phyloP scores from a whole-genome alignment of 2,329 filamentous ascomycete genomes.

The Beauveria scarabaeidicola region DNA sequence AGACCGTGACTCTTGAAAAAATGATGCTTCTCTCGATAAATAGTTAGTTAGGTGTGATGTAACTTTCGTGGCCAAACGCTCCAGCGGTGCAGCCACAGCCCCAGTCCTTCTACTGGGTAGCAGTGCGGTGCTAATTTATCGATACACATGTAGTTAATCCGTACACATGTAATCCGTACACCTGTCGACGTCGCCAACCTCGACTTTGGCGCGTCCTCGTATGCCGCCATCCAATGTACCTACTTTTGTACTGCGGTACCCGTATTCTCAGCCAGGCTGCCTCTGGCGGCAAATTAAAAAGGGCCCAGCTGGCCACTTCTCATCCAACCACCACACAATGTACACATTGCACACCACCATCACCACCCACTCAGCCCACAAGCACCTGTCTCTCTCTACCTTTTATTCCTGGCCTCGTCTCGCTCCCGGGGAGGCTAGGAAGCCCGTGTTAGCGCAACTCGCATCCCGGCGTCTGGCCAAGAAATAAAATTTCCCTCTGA shows the following conservation, averaged over 20 bases:
- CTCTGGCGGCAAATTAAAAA: conserved; percentile 7
- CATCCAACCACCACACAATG: background rate
- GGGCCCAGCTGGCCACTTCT: background rate
- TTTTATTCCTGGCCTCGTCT: conserved; percentile 7
- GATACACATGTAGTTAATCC: background rate
- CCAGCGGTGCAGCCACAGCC: conserved; percentile 4
- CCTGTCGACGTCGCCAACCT: background rate
- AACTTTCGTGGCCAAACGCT: background rate
- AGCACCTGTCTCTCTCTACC: background rate
- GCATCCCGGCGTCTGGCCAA: background rate
- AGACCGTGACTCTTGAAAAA: background rate
- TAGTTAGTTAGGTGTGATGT: background rate
- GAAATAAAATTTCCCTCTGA: background rate
- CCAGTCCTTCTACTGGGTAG: background rate
- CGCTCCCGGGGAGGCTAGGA: conserved; percentile 10
- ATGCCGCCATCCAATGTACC: background rate
- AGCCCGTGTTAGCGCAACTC: conserved; percentile 3
- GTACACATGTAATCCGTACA: background rate
- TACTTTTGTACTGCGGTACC: background rate
- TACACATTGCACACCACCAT: background rate
- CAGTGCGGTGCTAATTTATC: background rate
- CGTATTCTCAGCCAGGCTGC: background rate
- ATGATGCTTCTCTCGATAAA: background rate
- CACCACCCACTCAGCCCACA: background rate
- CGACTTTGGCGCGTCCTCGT: background rate